Evolutionary conservation across 306 rosid genomes (phyloP), one percentile per base, ranked within the genome.

Genomic region (Glycine tomentella): DNA sequence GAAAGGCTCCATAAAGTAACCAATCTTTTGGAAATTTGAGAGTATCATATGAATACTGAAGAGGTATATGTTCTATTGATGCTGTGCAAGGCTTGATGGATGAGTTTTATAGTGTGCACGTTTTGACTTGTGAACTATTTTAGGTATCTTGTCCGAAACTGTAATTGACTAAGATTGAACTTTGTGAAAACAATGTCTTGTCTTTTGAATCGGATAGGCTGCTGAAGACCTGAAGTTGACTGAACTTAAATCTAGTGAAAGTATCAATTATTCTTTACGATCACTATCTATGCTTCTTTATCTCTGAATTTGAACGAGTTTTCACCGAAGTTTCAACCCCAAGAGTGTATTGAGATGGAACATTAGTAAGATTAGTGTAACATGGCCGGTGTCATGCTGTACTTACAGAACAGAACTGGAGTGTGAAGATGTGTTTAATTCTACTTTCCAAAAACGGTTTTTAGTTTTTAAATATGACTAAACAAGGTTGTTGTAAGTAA

Each of bases 91-190:
- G 31, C 31, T 25, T 25, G 31, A 25, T 25, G 2, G 64, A 59
- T 46, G 20, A 33, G 44, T 57, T 75, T 52, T 45, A 9, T 2
- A 20, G 9, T 14, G 10, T 65, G 49, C 72, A 17, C 6, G 31
- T 61, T 55, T 62, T 67, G 69, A 63, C 31, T 44, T 71, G 59
- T 52, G 74, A 62, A 68, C 36, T 82, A 59, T 59, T 50, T 50
- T 20, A 52, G 48, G 46, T 34, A 59, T 61, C 59, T 42, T 20
- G 51, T 25, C 31, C 31, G 31, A 45, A 33, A 58, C 65, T 48
- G 55, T 64, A 64, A 16, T 78, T 69, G 78, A 61, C 55, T 50
- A 16, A 16, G 53, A 65, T 38, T 50, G 84, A 72, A 72, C 74
- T 17, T 40, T 33, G 70, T 57, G 17, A 62, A 59, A 80, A 59